Base-by-base conservation (phyloP, 768 basidiomycete species). In the Pleurotus ostreatus region DNA sequence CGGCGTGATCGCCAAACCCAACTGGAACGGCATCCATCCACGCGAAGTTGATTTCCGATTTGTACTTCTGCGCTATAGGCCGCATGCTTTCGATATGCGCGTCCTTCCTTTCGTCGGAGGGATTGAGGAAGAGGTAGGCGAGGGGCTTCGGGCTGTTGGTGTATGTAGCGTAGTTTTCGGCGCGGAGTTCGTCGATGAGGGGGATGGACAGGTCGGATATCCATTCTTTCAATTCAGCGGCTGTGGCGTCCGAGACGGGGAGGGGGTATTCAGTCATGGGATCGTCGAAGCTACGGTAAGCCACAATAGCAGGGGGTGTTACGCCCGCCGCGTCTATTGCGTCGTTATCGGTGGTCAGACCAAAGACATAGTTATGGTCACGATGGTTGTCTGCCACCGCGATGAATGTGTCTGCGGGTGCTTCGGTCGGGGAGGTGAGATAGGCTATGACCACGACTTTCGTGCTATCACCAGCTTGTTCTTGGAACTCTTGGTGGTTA, bases 1-100 rank as follows among this genome's bases (percentile, higher is more conserved):
- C 94, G 62, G 88, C 97, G 75, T 99, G 97, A 65, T 98, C 96
- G 63, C 83, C 84, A 64, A 94, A 99, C 70, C 94, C 94, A 74
- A 20, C 20, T 20, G 20, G 20, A 20, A 88, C 74, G 20, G 92
- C 94, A 70, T 99, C 97, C 63, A 99, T 98, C 86, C 87, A 96
- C 59, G 98, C 96, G 70, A 98, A 97, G 85, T 97, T 97, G 68
- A 98, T 66, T 73, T 92, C 86, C 63, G 85, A 80, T 73, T 90
- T 93, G 78, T 83, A 84, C 67, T 86, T 83, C 52, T 84, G 75
- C 6, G 97, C 97, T 52, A 96, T 70, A 7, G 92, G 86, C 62
- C 78, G 84, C 62, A 98, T 67, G 39, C 77, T 70, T 25, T 84
- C 84, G 60, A 96, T 81, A 46, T 86, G 70, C 26, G 77, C 75